Evolutionary conservation across 352 stramenopile genomes (phyloP).

Genomic region (Pythium pyrilobum): DNA sequence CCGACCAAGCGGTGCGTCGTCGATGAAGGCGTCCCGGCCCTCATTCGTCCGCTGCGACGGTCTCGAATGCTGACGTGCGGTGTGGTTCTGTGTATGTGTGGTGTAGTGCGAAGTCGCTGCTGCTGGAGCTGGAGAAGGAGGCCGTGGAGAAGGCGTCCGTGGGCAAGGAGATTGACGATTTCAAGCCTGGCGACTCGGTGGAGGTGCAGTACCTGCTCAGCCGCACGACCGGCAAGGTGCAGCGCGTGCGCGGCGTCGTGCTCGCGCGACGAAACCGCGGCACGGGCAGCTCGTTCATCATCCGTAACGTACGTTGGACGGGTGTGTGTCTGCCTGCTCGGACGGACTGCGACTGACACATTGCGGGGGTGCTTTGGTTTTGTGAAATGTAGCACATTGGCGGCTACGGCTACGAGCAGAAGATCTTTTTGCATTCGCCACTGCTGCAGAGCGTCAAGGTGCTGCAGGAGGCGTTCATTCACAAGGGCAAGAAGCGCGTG

Average conservation of each 20-base stretch:
- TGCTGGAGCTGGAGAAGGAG: slow-evolving; percentile 65
- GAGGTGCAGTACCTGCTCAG: slow-evolving; percentile 81
- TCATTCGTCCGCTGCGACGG: no score
- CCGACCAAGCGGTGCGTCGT: slow-evolving; percentile 52
- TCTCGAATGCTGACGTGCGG: no score
- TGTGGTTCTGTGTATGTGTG: no score
- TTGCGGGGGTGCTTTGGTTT: no score
- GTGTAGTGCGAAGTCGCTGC: slow-evolving; percentile 45
- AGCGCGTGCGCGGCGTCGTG: slow-evolving; percentile 79
- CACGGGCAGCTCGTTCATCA: slow-evolving; percentile 79
- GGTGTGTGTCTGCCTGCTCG: not conserved
- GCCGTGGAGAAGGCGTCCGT: slow-evolving; percentile 55
- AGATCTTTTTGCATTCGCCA: slow-evolving; percentile 86
- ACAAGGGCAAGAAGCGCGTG: slow-evolving; percentile 90
- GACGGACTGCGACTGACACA: not conserved
- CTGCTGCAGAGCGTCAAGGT: slow-evolving; percentile 86
- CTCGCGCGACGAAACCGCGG: slow-evolving; percentile 76
- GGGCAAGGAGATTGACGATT: slow-evolving; percentile 62
- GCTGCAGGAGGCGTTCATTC: slow-evolving; percentile 86
- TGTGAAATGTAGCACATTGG: slow-evolving; percentile 71
- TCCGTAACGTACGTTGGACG: slow-evolving; percentile 70
- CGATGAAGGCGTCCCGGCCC: no score
- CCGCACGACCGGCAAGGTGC: slow-evolving; percentile 60
- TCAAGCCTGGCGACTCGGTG: slow-evolving; percentile 74
- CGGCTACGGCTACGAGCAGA: slow-evolving; percentile 84